Percentiles rank a stretch among this genome's conserved stretches.
These are phyloP conservation scores for Lodderomyces elongisporus DNA, from an alignment of 1,139 yeast genomes.

Conservation along the genomic window DNA sequence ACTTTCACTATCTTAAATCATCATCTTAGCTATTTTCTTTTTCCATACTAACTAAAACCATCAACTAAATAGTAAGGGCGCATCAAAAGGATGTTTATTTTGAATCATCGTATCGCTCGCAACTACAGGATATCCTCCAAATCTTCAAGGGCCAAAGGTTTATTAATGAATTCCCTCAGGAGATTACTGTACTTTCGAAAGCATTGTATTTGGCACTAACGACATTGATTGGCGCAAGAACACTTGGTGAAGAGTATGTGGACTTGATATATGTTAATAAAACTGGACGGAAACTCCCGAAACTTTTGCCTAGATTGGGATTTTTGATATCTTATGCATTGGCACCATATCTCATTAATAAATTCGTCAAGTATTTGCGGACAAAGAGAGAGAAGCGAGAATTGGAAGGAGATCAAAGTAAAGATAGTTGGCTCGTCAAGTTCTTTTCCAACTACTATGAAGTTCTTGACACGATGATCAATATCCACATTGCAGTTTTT, in stretches of 20 bases:
- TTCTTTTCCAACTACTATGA: constrained; percentile 34
- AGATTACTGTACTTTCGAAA: constrained; percentile 55
- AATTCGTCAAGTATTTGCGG: constrained; percentile 23
- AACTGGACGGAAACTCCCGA: constrained; percentile 49
- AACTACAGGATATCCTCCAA: constrained; percentile 54
- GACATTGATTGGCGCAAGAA: constrained; percentile 69
- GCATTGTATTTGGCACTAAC: constrained; percentile 64
- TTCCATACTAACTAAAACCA: constrained; percentile 5
- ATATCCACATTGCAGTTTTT: constrained; percentile 73
- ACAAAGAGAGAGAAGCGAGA: constrained; percentile 18
- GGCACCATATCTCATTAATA: constrained; percentile 48
- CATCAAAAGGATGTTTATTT: constrained; percentile 83
- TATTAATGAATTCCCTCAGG: constrained; percentile 59
- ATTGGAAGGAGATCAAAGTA: constrained; percentile 3
- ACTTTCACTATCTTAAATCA: neutral
- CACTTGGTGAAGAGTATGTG: constrained; percentile 92
- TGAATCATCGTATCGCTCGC: constrained; percentile 49
- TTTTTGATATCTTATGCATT: constrained; percentile 53
- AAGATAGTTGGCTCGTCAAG: constrained; percentile 8
- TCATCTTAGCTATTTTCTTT: neutral
- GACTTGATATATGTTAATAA: constrained; percentile 68
- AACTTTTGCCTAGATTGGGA: constrained; percentile 39
- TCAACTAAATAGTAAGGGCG: constrained; percentile 51
- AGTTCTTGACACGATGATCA: constrained; percentile 49
- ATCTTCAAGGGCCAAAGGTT: constrained; percentile 63